Evolutionary conservation across 768 basidiomycete species (phyloP).

Genomic region (Sarcodon sp.): DNA sequence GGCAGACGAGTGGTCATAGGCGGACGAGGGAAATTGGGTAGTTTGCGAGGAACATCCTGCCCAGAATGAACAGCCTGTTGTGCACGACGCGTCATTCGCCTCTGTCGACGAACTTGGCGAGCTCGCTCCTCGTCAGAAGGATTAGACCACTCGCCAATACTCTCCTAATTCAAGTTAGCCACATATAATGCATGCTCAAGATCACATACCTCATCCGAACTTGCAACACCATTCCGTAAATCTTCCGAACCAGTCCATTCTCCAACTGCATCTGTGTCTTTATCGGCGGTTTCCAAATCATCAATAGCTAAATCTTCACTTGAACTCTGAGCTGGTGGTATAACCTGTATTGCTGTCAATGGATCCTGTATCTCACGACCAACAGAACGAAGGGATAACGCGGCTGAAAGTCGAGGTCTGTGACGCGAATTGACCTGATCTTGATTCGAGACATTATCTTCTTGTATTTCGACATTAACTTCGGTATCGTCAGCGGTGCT

Average conservation of each 20-base stretch:
- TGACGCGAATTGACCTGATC: constrained; percentile 57
- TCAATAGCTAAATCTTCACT: constrained; percentile 19
- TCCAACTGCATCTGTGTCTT: constrained; percentile 30
- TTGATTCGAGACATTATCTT: constrained; percentile 27
- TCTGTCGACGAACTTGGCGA: constrained; percentile 50
- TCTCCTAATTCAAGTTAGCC: constrained; percentile 28
- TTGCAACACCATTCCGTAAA: constrained; percentile 38
- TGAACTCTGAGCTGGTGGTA: constrained; percentile 17
- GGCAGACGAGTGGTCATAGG: constrained; percentile 30
- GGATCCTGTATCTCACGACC: constrained; percentile 25
- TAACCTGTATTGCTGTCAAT: constrained; percentile 4
- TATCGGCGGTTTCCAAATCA: constrained; percentile 18
- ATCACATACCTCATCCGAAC: constrained; percentile 39
- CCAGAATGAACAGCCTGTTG: constrained; percentile 25
- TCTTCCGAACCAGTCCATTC: constrained; percentile 87
- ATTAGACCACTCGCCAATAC: constrained; percentile 83
- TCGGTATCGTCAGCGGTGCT: constrained; percentile 16
- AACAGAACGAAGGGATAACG: constrained; percentile 52
- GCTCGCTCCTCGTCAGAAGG: constrained; percentile 85
- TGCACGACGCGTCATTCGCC: constrained; percentile 41
- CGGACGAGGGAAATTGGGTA: constrained; percentile 74
- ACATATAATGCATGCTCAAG: constrained; percentile 8
- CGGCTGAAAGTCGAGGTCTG: constrained; percentile 51
- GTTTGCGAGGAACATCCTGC: constrained; percentile 48
- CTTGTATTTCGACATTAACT: constrained; percentile 21